Percentiles rank a stretch among this genome's conserved stretches.
Conservation (phyloP, 2,329 filamentous ascomycete species). For the Fusarium sp. region DNA sequence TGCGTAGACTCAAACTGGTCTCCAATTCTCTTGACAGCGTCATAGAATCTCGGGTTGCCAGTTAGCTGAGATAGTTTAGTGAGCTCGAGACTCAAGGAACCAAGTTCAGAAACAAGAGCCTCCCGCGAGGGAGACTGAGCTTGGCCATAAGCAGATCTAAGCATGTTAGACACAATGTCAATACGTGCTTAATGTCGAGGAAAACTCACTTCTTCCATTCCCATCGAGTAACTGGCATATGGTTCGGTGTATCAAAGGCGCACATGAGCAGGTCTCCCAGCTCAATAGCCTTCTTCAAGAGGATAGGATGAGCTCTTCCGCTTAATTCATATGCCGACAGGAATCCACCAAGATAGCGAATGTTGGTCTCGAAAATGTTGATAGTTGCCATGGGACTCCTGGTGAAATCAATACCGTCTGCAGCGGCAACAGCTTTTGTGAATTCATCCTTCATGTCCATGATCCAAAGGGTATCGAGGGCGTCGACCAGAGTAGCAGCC, state of each 20-base stretch:
- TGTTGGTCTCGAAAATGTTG: constrained; percentile 75
- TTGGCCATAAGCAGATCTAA: constrained; percentile 39
- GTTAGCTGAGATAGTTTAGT: constrained; percentile 73
- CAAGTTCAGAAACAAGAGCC: constrained; percentile 47
- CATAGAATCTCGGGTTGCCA: constrained; percentile 68
- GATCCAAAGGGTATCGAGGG: constrained; percentile 75
- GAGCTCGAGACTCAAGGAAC: constrained; percentile 69
- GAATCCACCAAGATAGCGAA: constrained; percentile 73
- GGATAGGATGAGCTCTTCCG: constrained; percentile 53
- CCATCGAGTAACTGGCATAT: constrained; percentile 60
- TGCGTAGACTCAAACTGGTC: constrained; percentile 65
- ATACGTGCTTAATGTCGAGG: background rate
- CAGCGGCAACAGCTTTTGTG: constrained; percentile 66
- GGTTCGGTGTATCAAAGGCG: constrained; percentile 73
- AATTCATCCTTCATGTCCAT: constrained; percentile 74
- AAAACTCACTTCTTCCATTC: constrained; percentile 43
- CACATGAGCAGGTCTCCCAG: constrained; percentile 70
- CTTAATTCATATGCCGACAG: constrained; percentile 73
- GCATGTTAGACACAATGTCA: constrained; percentile 11
- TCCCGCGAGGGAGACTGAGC: constrained; percentile 36
- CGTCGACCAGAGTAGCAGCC: constrained; percentile 71
- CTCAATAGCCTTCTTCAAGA: constrained; percentile 69
- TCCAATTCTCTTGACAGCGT: constrained; percentile 67
- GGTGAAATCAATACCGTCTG: constrained; percentile 67
- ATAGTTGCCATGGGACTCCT: constrained; percentile 57